A percentile compares a stretch with the other conserved stretches of the same genome.
These are phyloP conservation scores for Nematocida homosporus DNA, from an alignment of 371 early-diverging fungal genomes.

Conservation along the genomic window DNA sequence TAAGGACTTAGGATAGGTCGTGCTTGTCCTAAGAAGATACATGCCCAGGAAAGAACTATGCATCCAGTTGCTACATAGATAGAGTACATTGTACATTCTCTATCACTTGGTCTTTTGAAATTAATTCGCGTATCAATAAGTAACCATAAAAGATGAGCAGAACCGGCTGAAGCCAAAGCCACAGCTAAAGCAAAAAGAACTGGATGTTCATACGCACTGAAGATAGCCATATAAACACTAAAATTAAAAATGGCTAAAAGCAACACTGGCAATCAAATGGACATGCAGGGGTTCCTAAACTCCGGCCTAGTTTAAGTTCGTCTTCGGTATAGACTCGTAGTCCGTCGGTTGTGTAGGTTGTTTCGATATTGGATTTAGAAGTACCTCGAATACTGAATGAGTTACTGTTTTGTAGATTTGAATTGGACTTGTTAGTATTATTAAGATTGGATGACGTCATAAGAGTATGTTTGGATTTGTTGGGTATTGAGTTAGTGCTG, in stretches of 20 bases:
- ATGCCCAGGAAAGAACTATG: constrained; percentile 39
- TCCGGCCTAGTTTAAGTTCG: constrained; percentile 42
- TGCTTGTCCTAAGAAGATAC: constrained; percentile 43
- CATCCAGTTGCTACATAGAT: constrained; percentile 17
- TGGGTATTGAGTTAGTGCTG: too few relatives aligned
- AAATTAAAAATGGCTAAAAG: constrained; percentile 47
- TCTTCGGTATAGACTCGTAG: constrained; percentile 38
- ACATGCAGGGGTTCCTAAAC: constrained; percentile 13
- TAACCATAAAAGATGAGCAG: neutral
- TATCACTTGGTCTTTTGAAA: constrained; percentile 21
- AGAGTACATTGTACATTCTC: constrained; percentile 8
- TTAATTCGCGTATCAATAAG: neutral
- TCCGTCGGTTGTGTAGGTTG: constrained; percentile 39
- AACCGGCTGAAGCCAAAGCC: neutral
- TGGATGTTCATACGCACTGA: constrained; percentile 30
- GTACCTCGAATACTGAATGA: too few relatives aligned
- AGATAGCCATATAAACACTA: constrained; percentile 5
- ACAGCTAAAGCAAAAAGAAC: constrained; percentile 18
- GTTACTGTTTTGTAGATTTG: too few relatives aligned
- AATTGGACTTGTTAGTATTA: too few relatives aligned
- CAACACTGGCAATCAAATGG: constrained; percentile 52
- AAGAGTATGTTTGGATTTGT: too few relatives aligned
- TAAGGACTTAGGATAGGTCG: constrained; percentile 31
- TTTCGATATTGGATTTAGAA: too few relatives aligned
- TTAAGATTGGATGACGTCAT: too few relatives aligned